Evolutionary conservation across 2,329 filamentous ascomycete genomes (phyloP), one percentile per base, ranked within the genome.

Genomic region (Diplodia corticola): DNA sequence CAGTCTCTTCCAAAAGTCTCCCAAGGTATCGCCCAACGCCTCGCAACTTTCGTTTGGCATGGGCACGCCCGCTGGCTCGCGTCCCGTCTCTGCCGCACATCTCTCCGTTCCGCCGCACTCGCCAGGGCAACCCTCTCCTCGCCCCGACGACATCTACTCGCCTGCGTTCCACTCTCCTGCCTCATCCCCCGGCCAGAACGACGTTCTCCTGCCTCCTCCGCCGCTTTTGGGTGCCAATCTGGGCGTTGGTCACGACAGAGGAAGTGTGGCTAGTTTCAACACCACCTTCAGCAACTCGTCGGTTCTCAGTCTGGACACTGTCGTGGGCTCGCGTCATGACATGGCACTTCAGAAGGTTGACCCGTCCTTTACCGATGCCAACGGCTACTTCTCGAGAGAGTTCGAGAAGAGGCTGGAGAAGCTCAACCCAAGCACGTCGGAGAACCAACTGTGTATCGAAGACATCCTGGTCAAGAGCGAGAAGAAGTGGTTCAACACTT

Each of bases 321-420:
- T 89, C 33, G 81, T 88, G 28, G 85, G 86, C 84, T 24, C 57
- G 17, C 57, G 57, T 4, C 57, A 84, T 63, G 57, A 61, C 71
- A 87, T 84, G 72, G 84, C 85, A 68, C 81, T 89, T 17, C 88
- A 90, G 72, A 87, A 89, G 65, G 85, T 90, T 0, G 86, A 88
- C 69, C 88, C 87, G 2, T 88, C 86, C 77, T 90, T 90, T 77
- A 89, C 85, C 5, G 88, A 90, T 72, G 83, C 84, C 54, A 86
- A 82, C 37, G 87, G 86, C 35, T 81, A 87, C 68, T 90, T 87
- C 73, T 87, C 85, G 69, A 61, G 57, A 35, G 80, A 78, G 1
- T 89, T 89, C 68, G 84, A 86, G 66, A 81, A 83, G 73, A 85
- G 81, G 71, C 80, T 89, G 1, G 82, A 86, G 35, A 74, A 76